Evolutionary conservation across 805 yeast species (phyloP).

Genomic region (Deakozyma indianensis): DNA sequence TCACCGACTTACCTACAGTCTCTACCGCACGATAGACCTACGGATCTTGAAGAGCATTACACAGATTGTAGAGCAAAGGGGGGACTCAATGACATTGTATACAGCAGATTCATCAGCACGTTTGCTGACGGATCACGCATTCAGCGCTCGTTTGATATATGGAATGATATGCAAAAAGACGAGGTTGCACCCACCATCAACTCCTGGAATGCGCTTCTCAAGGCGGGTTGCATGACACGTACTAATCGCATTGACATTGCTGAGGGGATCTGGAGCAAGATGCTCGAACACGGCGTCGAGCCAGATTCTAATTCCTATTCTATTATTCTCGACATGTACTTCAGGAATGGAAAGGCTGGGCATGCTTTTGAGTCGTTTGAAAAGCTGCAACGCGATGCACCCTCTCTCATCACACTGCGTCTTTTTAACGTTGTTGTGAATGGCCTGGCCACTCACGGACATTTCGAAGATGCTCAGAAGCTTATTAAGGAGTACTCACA

Average conservation of each 20-base stretch:
- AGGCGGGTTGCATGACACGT: slow-evolving; percentile 26
- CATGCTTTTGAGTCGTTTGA: slow-evolving; percentile 28
- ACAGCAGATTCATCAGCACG: slow-evolving; percentile 17
- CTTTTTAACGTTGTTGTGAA: slow-evolving; percentile 32
- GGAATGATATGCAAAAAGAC: slow-evolving; percentile 32
- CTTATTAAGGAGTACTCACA: slow-evolving; percentile 22
- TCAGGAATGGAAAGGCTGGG: slow-evolving; percentile 26
- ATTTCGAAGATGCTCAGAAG: slow-evolving; percentile 31
- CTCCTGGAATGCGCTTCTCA: slow-evolving; percentile 47
- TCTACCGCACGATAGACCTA: slow-evolving; percentile 12
- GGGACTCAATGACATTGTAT: slow-evolving; percentile 13
- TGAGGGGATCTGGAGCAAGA: slow-evolving; percentile 23
- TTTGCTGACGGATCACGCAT: slow-evolving; percentile 17
- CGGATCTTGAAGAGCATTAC: slow-evolving; percentile 14
- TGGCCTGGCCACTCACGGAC: slow-evolving; percentile 28
- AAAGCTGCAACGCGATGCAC: slow-evolving; percentile 21
- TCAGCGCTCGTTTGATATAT: slow-evolving; percentile 23
- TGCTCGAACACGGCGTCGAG: slow-evolving; percentile 22
- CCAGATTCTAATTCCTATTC: slow-evolving; percentile 38
- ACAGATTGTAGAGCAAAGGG: slow-evolving; percentile 11
- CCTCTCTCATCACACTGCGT: slow-evolving; percentile 21
- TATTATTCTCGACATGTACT: slow-evolving; percentile 32
- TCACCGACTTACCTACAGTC: slow-evolving; percentile 10
- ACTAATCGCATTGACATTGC: slow-evolving; percentile 15
- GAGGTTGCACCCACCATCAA: slow-evolving; percentile 29